phyloP scores from a whole-genome alignment of 139 green algal genomes.

The Picochlorum sp. region DNA sequence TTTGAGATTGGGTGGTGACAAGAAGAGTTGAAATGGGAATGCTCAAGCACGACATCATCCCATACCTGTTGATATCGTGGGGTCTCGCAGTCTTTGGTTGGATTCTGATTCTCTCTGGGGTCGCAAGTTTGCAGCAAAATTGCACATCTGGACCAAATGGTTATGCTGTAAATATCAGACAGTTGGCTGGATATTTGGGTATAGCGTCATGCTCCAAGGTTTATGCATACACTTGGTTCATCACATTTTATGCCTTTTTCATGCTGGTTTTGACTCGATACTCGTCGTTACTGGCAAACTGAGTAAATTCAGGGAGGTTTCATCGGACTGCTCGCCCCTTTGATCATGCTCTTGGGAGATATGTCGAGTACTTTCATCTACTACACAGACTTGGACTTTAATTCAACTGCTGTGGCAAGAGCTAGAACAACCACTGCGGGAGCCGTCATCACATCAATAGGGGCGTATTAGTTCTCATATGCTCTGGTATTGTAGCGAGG shows the following conservation, averaged over 20 bases:
- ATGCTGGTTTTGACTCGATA: conserved; percentile 15
- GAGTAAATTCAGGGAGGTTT: conserved; percentile 13
- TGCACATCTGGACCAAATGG: background rate
- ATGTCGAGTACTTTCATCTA: conserved; percentile 23
- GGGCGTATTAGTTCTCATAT: conserved; percentile 7
- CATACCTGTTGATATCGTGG: conserved; percentile 1
- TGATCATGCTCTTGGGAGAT: conserved; percentile 19
- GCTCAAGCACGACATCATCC: background rate
- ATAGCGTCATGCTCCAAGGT: conserved; percentile 13
- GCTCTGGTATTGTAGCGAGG: conserved; percentile 16
- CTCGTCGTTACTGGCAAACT: conserved; percentile 7
- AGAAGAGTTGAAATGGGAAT: background rate
- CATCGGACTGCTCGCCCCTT: conserved; percentile 7
- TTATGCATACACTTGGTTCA: conserved; percentile 22
- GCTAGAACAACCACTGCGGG: conserved; percentile 14
- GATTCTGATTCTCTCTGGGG: conserved; percentile 13
- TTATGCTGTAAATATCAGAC: background rate
- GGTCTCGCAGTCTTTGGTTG: conserved; percentile 12
- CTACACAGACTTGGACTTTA: conserved; percentile 15
- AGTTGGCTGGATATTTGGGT: conserved; percentile 15
- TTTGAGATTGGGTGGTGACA: no score
- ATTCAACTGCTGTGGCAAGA: background rate
- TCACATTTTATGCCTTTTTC: conserved; percentile 16
- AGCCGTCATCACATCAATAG: conserved; percentile 19
- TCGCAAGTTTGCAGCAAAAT: background rate